Evolutionary conservation across 179 eudicot species (phyloP).

Genomic region (Beta lomatogona): DNA sequence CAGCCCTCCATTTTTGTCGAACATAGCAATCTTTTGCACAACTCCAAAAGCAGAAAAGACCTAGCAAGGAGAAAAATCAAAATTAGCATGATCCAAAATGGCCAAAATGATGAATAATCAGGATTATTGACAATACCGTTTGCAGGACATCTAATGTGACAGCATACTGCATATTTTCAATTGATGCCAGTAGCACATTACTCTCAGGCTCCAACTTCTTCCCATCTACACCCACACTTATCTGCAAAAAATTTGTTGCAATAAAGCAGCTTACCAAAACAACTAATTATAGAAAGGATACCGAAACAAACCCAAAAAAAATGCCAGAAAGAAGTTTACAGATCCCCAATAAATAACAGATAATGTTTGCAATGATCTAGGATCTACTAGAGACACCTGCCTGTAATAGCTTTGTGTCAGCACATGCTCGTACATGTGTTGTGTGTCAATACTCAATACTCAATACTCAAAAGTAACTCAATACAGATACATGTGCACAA

Average conservation of each 20-base stretch:
- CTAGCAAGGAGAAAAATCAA: conserved; percentile 37
- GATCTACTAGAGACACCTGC: not conserved
- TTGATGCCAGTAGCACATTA: conserved; percentile 91
- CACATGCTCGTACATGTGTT: not conserved
- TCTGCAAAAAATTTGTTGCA: conserved; percentile 42
- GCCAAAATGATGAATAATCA: not conserved
- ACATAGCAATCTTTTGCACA: conserved; percentile 97
- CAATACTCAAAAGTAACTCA: no score
- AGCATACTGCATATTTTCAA: conserved; percentile 96
- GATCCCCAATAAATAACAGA: not conserved
- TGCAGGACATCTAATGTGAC: conserved; percentile 89
- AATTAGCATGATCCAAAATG: not conserved
- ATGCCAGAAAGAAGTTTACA: not conserved
- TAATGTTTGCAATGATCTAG: not conserved
- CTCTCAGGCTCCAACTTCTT: conserved; percentile 90
- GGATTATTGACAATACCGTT: conserved; percentile 52
- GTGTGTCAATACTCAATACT: no score
- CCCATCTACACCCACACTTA: conserved; percentile 75
- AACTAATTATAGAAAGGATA: not conserved
- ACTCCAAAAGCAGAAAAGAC: conserved; percentile 95
- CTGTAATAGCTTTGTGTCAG: not conserved
- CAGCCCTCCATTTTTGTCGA: conserved; percentile 94
- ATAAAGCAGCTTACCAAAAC: not conserved
- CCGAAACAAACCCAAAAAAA: not conserved
- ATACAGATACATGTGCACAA: not conserved